Evolutionary conservation across 202 grass and related monocot species (phyloP).

Genomic region (Brachypodium distachyon): DNA sequence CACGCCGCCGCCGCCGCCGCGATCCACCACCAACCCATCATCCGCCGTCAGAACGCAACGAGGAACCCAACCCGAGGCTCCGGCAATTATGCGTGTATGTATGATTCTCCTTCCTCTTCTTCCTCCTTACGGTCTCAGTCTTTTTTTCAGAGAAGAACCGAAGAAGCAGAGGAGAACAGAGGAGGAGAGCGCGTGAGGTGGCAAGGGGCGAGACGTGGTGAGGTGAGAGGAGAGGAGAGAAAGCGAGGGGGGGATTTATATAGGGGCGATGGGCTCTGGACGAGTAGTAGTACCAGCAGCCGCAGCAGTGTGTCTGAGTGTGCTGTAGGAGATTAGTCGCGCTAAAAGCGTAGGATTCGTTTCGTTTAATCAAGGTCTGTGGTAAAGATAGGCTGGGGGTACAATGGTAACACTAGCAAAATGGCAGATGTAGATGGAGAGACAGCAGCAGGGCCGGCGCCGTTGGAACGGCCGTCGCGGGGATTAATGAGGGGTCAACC

Average conservation of each 20-base stretch:
- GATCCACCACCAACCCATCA: slow-evolving; percentile 33
- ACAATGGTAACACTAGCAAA: neutral
- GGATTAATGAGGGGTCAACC: slow-evolving; percentile 59
- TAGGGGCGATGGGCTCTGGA: slow-evolving; percentile 2
- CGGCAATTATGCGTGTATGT: neutral
- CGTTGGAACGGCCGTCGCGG: slow-evolving; percentile 67
- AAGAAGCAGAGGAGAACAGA: neutral
- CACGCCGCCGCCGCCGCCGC: neutral
- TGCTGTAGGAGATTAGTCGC: neutral
- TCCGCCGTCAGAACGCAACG: neutral
- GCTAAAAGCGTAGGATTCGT: neutral
- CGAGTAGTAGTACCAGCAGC: neutral
- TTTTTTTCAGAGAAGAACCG: neutral
- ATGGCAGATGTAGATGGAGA: neutral
- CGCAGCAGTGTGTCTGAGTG: neutral
- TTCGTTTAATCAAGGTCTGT: neutral
- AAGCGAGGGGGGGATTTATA: slow-evolving; percentile 29
- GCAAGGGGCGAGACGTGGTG: slow-evolving; percentile 11
- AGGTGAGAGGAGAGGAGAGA: slow-evolving; percentile 37
- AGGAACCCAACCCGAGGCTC: neutral
- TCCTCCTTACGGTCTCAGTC: neutral
- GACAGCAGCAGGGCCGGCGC: slow-evolving; percentile 48
- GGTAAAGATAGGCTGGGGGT: neutral
- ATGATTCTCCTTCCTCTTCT: neutral
- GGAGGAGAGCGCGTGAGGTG: slow-evolving; percentile 15